phyloP scores from a whole-genome alignment of 2,329 filamentous ascomycete species.

The Exophiala sp. region DNA sequence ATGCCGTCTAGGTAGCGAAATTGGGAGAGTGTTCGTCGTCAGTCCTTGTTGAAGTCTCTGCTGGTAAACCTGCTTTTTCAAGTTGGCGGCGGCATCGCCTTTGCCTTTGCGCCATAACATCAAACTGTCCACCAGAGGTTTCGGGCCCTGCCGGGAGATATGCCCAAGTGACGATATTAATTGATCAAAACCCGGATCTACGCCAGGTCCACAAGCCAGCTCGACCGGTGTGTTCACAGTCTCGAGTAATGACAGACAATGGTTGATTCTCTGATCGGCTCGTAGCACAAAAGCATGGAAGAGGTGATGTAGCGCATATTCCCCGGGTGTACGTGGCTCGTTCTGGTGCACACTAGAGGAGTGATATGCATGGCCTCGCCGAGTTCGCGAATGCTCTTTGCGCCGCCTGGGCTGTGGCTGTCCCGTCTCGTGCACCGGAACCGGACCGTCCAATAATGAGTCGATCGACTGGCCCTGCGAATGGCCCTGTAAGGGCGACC shows the following conservation, averaged over 20 bases:
- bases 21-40: conserved; percentile 26
- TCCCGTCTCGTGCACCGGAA: conserved; percentile 38
- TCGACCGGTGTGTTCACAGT: conserved; percentile 83
- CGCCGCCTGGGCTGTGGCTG: conserved; percentile 33
- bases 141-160: conserved; percentile 90
- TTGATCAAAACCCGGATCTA: conserved; percentile 87
- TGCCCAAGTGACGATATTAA: conserved; percentile 89
- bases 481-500: conserved; percentile 21
- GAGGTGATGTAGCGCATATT: conserved; percentile 93
- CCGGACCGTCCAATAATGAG: conserved; percentile 33
- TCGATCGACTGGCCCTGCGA: conserved; percentile 34
- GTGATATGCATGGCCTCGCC: conserved; percentile 70
- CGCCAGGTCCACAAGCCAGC: conserved; percentile 81
- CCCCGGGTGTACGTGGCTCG: conserved; percentile 89
- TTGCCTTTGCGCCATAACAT: conserved; percentile 98
- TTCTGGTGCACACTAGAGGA: conserved; percentile 68
- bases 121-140: conserved; percentile 90
- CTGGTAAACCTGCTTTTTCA: conserved; percentile 41
- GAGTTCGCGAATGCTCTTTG: conserved; percentile 63
- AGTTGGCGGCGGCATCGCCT: conserved; percentile 78
- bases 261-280: conserved; percentile 92
- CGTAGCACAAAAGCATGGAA: conserved; percentile 96
- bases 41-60: conserved; percentile 16
- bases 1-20: conserved; percentile 63
- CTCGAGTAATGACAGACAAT: conserved; percentile 75